These are phyloP conservation scores for Eudorina sp. DNA, from an alignment of 139 green algal genomes.

Conservation along the genomic window DNA sequence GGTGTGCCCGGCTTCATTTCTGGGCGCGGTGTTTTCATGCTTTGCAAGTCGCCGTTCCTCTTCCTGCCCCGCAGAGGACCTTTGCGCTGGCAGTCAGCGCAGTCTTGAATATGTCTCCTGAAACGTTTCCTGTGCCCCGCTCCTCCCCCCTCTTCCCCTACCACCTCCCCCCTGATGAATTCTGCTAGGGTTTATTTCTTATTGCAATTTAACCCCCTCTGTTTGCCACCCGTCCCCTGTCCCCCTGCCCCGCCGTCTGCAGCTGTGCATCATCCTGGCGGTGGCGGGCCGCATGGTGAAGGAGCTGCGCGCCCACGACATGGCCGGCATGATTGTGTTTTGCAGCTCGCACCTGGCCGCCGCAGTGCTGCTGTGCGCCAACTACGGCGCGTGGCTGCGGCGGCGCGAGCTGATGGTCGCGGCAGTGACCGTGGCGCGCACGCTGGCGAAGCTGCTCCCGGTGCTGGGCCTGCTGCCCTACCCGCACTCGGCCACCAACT, in stretches of 20 bases:
- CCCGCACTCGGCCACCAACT: background rate
- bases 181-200: no score
- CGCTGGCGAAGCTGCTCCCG: slow-evolving; percentile 5
- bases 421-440: background rate
- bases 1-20: no score
- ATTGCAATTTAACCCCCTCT: no score
- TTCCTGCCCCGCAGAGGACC: no score
- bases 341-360: background rate
- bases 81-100: no score
- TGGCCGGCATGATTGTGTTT: slow-evolving; percentile 22
- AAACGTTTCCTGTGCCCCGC: no score
- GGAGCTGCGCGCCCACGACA: slow-evolving; percentile 7
- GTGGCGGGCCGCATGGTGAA: slow-evolving; percentile 37
- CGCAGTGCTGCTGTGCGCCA: background rate
- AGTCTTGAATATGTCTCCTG: no score
- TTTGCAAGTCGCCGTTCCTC: no score
- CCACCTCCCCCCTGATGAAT: no score
- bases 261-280: slow-evolving; percentile 5
- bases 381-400: slow-evolving; percentile 16
- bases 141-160: no score
- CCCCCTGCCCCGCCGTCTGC: background rate
- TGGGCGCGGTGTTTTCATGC: no score
- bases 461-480: slow-evolving; percentile 37
- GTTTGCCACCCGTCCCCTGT: background rate
- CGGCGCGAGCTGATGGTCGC: background rate